Evolutionary conservation across 495 filamentous ascomycete species (phyloP).

Genomic region (Lasiosphaeriaceae sp.): DNA sequence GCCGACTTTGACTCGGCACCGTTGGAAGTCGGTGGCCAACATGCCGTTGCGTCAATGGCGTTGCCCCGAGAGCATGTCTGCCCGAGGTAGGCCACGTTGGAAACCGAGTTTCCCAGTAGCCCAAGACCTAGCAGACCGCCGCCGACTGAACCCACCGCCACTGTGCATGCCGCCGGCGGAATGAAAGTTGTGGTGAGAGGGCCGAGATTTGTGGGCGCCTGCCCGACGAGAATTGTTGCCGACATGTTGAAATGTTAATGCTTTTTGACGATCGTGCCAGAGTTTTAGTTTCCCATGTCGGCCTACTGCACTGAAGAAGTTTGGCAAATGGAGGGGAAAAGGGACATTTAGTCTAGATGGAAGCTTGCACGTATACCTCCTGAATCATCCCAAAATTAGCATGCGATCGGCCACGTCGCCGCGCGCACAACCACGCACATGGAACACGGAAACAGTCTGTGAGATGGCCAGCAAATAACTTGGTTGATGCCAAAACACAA

Average conservation of each 20-base stretch:
- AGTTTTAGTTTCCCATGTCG: background rate
- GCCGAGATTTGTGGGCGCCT: constrained; percentile 29
- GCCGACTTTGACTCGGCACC: constrained; percentile 15
- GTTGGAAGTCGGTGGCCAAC: constrained; percentile 27
- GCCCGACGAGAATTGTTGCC: constrained; percentile 15
- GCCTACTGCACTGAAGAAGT: background rate
- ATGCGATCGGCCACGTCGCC: background rate
- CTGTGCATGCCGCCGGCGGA: constrained; percentile 27
- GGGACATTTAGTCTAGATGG: background rate
- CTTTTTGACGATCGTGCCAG: background rate
- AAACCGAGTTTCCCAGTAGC: constrained; percentile 5
- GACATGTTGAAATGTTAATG: constrained; percentile 14
- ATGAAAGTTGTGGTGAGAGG: constrained; percentile 35
- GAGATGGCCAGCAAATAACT: background rate
- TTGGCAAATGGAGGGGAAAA: background rate
- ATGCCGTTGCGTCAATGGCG: constrained; percentile 23
- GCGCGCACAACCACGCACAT: background rate
- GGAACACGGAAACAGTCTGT: background rate
- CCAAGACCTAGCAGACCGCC: constrained; percentile 17
- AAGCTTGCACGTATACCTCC: background rate
- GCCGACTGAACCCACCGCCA: constrained; percentile 19
- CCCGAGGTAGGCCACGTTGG: constrained; percentile 18
- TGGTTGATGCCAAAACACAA: constrained; percentile 7
- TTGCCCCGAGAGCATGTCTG: constrained; percentile 20
- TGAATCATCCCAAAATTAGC: background rate